Base-by-base conservation (phyloP, 2,329 filamentous ascomycete species). In the Cordyceps cateniannulata region DNA sequence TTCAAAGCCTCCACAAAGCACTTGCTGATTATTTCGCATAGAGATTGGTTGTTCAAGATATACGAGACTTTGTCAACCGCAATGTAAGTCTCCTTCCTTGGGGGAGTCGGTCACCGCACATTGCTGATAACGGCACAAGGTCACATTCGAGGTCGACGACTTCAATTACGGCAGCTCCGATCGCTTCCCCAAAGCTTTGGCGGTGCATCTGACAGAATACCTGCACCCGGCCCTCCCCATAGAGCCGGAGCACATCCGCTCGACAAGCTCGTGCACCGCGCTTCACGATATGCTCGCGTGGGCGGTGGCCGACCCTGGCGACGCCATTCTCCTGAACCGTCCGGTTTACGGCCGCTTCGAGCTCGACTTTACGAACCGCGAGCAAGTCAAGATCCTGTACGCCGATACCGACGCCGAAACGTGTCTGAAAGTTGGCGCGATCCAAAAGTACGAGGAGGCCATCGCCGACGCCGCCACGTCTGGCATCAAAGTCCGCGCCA, bases 341-440 rank as follows among this genome's bases (percentile, higher is more conserved):
- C 77, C 77, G 1, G 69, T 75, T 6, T 83, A 82, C 57, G 79
- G 79, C 4, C 76, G 76, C 2, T 82, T 83, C 60, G 73, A 80
- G 42, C 69, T 76, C 3, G 81, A 83, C 63, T 77, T 82, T 38
- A 71, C 72, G 0, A 71, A 77, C 27, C 74, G 77, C 45, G 71
- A 77, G 0, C 72, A 75, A 0, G 69, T 76, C 3, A 68, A 69
- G 9, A 73, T 82, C 0, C 72, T 81, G 0, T 82, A 82, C 47
- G 76, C 72, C 9, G 74, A 76, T 3, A 73, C 73, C 0, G 71
- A 77, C 56, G 75, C 77, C 12, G 69, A 72, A 2, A 76, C 79
- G 2, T 71, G 69, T 6, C 79, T 83, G 53, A 74, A 78, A 61
- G 76, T 76, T 1, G 62, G 68, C 4, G 77, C 76, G 1, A 73